Percentiles rank a stretch among this genome's conserved stretches.
These are phyloP conservation scores for Ampelocalamus luodianensis DNA, from an alignment of 176 grass and related monocot genomes.

Conservation along the genomic window DNA sequence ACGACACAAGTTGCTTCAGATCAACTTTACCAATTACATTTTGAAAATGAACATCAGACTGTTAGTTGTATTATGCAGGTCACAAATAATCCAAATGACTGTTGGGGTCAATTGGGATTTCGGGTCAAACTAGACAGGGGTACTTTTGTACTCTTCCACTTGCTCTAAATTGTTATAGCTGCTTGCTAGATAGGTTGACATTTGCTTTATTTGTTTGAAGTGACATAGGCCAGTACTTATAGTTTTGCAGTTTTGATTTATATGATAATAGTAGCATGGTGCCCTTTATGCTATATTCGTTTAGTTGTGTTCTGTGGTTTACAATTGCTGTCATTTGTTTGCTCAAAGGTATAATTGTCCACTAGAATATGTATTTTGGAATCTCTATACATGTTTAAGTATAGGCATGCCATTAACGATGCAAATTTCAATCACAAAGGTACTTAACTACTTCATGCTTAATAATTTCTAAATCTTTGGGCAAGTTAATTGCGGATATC, in stretches of 20 bases:
- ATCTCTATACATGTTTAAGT: slow-evolving; percentile 19
- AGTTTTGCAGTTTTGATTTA: slow-evolving; percentile 10
- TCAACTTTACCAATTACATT: slow-evolving; percentile 11
- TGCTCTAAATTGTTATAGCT: slow-evolving; percentile 17
- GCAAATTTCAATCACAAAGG: slow-evolving; percentile 28
- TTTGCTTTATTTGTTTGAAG: slow-evolving; percentile 5
- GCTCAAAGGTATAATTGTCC: slow-evolving; percentile 5
- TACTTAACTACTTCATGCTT: slow-evolving; percentile 32
- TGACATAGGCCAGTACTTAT: not conserved
- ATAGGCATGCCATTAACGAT: not conserved
- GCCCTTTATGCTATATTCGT: not conserved
- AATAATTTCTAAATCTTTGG: slow-evolving; percentile 33
- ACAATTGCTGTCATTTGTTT: not conserved
- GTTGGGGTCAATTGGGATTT: slow-evolving; percentile 2
- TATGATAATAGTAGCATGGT: slow-evolving; percentile 23
- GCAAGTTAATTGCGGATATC: slow-evolving; percentile 28
- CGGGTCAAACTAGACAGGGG: slow-evolving; percentile 23
- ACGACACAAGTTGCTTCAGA: slow-evolving; percentile 10
- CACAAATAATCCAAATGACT: slow-evolving; percentile 7
- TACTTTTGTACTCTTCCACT: not conserved
- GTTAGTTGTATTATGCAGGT: slow-evolving; percentile 6
- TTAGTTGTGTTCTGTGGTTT: slow-evolving; percentile 30
- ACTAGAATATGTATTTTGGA: slow-evolving; percentile 30
- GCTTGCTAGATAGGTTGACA: slow-evolving; percentile 2
- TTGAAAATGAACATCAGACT: slow-evolving; percentile 19